These are phyloP conservation scores for Metschnikowia kofuensis DNA, from an alignment of 805 yeast species.

Conservation along the genomic window DNA sequence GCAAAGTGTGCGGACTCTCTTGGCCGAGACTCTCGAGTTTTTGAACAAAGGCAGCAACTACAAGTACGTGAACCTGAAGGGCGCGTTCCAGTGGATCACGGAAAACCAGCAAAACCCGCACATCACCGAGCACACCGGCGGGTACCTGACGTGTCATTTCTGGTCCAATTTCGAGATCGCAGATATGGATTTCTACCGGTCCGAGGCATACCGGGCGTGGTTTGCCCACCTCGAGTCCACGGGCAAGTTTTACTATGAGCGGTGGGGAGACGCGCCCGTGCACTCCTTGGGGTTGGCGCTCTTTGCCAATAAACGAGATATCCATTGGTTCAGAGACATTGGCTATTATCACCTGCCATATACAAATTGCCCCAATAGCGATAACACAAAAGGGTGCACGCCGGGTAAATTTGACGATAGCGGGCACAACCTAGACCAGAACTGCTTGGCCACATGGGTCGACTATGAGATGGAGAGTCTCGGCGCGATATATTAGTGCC, in stretches of 20 bases:
- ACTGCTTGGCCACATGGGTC: slow-evolving; percentile 75
- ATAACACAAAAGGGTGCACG: slow-evolving; percentile 44
- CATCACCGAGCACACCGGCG: slow-evolving; percentile 40
- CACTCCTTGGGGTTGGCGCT: slow-evolving; percentile 72
- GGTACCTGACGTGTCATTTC: slow-evolving; percentile 74
- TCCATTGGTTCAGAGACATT: slow-evolving; percentile 87
- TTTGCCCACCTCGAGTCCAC: slow-evolving; percentile 59
- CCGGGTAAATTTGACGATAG: slow-evolving; percentile 55
- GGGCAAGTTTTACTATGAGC: slow-evolving; percentile 84
- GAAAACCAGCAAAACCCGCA: slow-evolving; percentile 52
- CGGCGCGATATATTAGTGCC: slow-evolving; percentile 7
- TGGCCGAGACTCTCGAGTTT: slow-evolving; percentile 68
- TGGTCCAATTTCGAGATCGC: slow-evolving; percentile 91
- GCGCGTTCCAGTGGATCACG: slow-evolving; percentile 51
- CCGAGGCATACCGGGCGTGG: slow-evolving; percentile 64
- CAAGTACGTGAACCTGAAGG: slow-evolving; percentile 46
- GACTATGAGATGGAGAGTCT: slow-evolving; percentile 30
- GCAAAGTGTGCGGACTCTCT: slow-evolving; percentile 56
- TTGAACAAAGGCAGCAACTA: slow-evolving; percentile 55
- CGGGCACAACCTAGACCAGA: slow-evolving; percentile 56
- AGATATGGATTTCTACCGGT: slow-evolving; percentile 75
- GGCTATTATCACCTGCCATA: slow-evolving; percentile 79
- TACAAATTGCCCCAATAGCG: slow-evolving; percentile 65
- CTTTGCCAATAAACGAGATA: slow-evolving; percentile 62
- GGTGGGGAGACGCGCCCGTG: slow-evolving; percentile 96